Base-by-base conservation (phyloP, 345 rosid species). In the Carallia pectinifolia region DNA sequence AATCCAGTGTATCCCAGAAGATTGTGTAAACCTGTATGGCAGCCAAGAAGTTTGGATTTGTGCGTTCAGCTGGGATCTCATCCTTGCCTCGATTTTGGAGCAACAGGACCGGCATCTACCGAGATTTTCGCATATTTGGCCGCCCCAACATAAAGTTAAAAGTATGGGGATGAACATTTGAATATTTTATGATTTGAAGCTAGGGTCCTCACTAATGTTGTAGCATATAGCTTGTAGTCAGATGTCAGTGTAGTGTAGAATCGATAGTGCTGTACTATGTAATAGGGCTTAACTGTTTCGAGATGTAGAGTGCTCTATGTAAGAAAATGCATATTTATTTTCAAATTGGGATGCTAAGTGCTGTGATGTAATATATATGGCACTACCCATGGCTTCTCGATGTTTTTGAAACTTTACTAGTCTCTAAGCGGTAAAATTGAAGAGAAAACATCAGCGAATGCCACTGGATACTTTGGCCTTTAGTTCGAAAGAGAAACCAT, bases 201-300 rank as follows among this genome's bases (percentile, higher is more conserved):
- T 9, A 38, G 62, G 59, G 33, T 56, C 38, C 65, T 54, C 60
- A 53, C 40, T 59, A 67, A 64, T 73, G 75, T 5, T 71, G 69
- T 74, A 55, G n/a, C 17, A 59, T 52, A 37, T 70, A 53, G 16
- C 33, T 18, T 70, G 30, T 38, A 34, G 8, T 33, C 30, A 34
- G 18, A 38, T 44, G 50, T 44, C 50, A 13, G 50, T 16, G 10
- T 62, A 27, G 13, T 36, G 58, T 69, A 69, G 59, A 33, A 64
- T 18, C 50, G 2, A 39, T 59, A 19, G 40, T 29, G 37, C n/a
- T 58, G 12, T 6, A 67, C 50, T 44, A 4, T 44, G 16, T 44
- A 12, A 23, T 23, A 27, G 31, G 17, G 50, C 53, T 62, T 60
- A 70, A 23, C 23, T 23, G n/a, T 61, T 19, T 56, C 50, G 13